phyloP scores from a whole-genome alignment of 2,329 filamentous ascomycete genomes.

The Aspergillus eucalypticola region DNA sequence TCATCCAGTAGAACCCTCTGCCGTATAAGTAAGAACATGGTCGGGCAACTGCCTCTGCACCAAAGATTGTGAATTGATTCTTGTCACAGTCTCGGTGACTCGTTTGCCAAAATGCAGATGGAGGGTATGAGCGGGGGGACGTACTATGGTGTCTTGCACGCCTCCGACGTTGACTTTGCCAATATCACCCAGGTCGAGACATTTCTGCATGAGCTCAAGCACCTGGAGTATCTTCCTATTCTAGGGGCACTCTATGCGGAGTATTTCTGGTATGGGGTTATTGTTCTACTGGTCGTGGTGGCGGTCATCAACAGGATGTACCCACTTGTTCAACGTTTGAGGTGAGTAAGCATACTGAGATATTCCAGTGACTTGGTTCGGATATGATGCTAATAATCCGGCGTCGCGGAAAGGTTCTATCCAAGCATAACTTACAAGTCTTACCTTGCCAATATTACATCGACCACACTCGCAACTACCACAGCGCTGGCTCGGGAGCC shows the following conservation, averaged over 20 bases:
- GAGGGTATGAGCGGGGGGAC: neutral
- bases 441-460: neutral
- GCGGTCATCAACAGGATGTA: neutral
- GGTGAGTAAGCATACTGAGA: neutral
- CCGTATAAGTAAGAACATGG: neutral
- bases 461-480: neutral
- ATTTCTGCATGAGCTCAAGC: neutral
- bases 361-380: neutral
- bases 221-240: neutral
- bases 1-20: neutral
- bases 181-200: neutral
- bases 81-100: neutral
- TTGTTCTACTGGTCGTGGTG: neutral
- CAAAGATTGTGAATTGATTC: neutral
- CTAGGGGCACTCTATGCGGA: neutral
- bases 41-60: neutral
- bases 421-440: neutral
- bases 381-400: neutral
- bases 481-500: neutral
- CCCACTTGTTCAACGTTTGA: neutral
- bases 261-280: constrained; percentile 2
- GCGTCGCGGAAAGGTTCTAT: neutral
- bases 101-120: neutral
- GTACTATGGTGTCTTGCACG: neutral
- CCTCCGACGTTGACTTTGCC: neutral